Evolutionary conservation across 768 basidiomycete species (phyloP), one percentile per base, ranked within the genome.

Genomic region (Sarcodon sp.): DNA sequence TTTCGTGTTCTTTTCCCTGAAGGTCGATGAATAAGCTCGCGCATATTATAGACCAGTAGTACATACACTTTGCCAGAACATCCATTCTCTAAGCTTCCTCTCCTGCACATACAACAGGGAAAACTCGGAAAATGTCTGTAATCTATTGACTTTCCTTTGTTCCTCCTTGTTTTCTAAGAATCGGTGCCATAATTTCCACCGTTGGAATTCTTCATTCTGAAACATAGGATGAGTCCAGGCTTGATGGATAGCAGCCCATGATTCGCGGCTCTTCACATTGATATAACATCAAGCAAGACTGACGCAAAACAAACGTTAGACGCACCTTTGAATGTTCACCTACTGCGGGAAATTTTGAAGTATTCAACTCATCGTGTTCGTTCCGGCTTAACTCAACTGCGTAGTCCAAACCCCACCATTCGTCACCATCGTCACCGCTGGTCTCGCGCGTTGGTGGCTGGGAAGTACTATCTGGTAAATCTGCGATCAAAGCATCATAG

Each of bases 111-210:
- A 68, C 31, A 60, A 47, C 60, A 59, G 63, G 7, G 69, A 62
- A 9, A 59, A 53, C 35, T 68, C 56, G 61, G 54, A 69, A 69
- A 32, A 58, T 65, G 7, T 59, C 4, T 8, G 57, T 2, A 60
- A 65, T 39, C 59, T 64, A 38, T 50, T 57, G 43, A 27, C 44
- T 45, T 63, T 61, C 44, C 55, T 59, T 43, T 58, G 57, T 47
- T 54, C 59, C 45, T 65, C 64, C 60, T 3, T 55, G 62, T 44
- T 72, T 27, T 27, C 70, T 16, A 73, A 60, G 46, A 58, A 63
- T n/a, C 59, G 57, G 50, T 71, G 71, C 70, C 70, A 73, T 46
- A 64, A 65, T 53, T 64, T 65, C 70, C 71, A 73, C 35, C 45
- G 62, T 35, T 60, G 59, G 45, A 66, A 73, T 45, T 68, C 67